phyloP scores from a whole-genome alignment of 139 green algal genomes.

The Desmodesmus armatus region DNA sequence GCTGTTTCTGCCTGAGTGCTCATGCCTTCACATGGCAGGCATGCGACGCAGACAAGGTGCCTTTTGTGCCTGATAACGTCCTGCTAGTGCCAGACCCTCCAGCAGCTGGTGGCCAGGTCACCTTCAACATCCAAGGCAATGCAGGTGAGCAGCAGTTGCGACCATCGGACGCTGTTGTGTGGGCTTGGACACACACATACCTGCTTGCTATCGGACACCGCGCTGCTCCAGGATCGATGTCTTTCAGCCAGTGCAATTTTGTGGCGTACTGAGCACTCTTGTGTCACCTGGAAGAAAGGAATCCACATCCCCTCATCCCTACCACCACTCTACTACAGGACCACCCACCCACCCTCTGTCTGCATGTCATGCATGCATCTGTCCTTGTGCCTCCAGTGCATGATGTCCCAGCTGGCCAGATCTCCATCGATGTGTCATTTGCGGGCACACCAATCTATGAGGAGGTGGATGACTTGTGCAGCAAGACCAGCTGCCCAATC shows the following conservation, averaged over 20 bases:
- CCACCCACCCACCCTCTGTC: no score
- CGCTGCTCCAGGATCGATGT: no score
- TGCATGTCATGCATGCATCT: no score
- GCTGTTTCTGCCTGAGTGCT: background rate
- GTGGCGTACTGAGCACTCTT: no score
- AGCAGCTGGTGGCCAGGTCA: constrained; percentile 49
- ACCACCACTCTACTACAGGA: no score
- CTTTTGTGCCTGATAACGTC: constrained; percentile 40
- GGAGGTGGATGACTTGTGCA: constrained; percentile 59
- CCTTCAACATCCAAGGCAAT: constrained; percentile 50
- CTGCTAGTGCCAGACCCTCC: constrained; percentile 58
- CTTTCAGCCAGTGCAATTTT: no score
- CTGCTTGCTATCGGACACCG: no score
- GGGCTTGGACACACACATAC: no score
- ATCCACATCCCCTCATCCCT: no score
- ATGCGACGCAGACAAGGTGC: constrained; percentile 44
- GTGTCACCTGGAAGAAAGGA: no score
- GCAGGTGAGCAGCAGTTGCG: no score
- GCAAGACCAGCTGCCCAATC: constrained; percentile 63
- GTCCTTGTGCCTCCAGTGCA: constrained; percentile 29
- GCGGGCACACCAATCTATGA: constrained; percentile 53
- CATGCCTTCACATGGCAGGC: constrained; percentile 52
- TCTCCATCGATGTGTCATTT: constrained; percentile 61
- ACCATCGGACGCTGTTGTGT: no score
- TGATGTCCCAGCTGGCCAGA: constrained; percentile 48